Evolutionary conservation across 306 rosid genomes (phyloP).

Genomic region (Phaseolus lunatus): DNA sequence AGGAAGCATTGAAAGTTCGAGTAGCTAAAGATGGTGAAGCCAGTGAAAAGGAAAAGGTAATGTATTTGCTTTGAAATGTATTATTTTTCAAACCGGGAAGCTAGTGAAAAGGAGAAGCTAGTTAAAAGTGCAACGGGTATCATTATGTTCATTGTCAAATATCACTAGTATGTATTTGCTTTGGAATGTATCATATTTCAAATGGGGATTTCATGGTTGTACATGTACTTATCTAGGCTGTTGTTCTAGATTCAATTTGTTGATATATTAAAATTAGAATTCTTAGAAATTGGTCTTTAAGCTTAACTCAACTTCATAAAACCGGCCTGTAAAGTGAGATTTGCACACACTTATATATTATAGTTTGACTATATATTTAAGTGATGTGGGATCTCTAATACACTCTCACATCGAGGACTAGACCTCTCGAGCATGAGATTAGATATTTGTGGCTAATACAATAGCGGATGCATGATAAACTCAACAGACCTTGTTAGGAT

Average conservation of each 20-base stretch:
- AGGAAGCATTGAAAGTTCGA: slow-evolving; percentile 94
- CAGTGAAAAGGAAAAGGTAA: slow-evolving; percentile 93
- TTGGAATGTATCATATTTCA: slow-evolving; percentile 26
- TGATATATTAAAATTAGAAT: not conserved
- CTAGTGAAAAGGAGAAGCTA: slow-evolving; percentile 92
- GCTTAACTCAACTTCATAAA: no score
- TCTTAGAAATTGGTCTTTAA: no score
- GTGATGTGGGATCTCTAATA: no score
- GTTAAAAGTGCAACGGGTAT: slow-evolving; percentile 19
- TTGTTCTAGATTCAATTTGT: slow-evolving; percentile 20
- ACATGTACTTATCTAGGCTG: slow-evolving; percentile 14
- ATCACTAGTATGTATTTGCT: slow-evolving; percentile 25
- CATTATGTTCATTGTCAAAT: slow-evolving; percentile 32
- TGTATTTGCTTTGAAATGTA: no score
- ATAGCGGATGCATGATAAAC: no score
- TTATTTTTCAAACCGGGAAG: slow-evolving; percentile 51
- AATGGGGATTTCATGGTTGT: slow-evolving; percentile 20
- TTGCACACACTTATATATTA: no score
- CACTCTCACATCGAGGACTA: no score
- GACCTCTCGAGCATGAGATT: no score
- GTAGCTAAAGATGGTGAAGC: slow-evolving; percentile 73
- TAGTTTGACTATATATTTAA: no score
- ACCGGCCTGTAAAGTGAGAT: no score
- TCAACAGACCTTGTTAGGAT: no score
- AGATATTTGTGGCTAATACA: no score